Evolutionary conservation across 228 moss, liverwort and hornwort genomes (phyloP).

Genomic region (Sphagnum magellanicum): DNA sequence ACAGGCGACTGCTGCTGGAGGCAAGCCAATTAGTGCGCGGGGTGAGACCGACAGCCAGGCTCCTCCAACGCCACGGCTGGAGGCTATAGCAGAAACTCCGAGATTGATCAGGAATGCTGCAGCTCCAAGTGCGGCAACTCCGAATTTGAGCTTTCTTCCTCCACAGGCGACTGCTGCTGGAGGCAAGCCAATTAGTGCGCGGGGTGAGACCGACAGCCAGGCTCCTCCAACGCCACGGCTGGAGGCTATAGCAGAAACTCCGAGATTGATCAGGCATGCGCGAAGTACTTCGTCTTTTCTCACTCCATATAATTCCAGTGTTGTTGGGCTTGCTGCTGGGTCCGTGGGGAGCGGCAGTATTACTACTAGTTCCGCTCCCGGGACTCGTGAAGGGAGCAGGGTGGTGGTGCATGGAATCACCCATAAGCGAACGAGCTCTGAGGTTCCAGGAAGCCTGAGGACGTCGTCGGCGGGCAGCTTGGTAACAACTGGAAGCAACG

Average conservation of each 20-base stretch:
- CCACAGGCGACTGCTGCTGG: neutral
- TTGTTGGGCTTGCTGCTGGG: conserved; percentile 1
- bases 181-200: neutral
- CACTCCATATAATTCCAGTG: conserved; percentile 20
- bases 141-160: conserved; percentile 4
- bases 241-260: conserved; percentile 3
- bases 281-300: conserved; percentile 32
- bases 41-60: neutral
- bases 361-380: neutral
- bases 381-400: conserved; percentile 4
- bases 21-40: neutral
- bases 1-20: neutral
- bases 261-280: conserved; percentile 27
- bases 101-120: neutral
- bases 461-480: conserved; percentile 30
- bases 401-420: conserved; percentile 1
- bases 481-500: conserved; percentile 14
- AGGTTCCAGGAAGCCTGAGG: conserved; percentile 19
- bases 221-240: conserved; percentile 6
- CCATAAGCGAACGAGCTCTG: conserved; percentile 43
- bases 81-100: conserved; percentile 10
- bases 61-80: conserved; percentile 5
- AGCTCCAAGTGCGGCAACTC: conserved; percentile 14
- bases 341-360: conserved; percentile 1
- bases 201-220: neutral